Percentiles rank a stretch among this genome's conserved stretches.
These are phyloP conservation scores for Guadua angustifolia DNA, from an alignment of 176 grass and related monocot species.

Conservation along the genomic window DNA sequence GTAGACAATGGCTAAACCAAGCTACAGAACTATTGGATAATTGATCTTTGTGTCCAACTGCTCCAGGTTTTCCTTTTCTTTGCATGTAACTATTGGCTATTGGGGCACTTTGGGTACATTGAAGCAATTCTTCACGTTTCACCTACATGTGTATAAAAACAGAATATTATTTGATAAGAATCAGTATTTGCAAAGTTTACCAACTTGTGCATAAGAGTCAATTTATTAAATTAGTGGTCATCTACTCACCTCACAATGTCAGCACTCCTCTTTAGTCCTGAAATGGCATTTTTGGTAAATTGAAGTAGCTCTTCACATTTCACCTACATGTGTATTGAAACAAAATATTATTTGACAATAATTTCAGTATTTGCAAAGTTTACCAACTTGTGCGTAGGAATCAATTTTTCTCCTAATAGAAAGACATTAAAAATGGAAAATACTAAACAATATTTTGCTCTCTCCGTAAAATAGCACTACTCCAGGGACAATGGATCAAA, in stretches of 20 bases:
- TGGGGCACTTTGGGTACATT: no score
- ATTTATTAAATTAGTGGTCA: no score
- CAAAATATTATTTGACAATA: constrained; percentile 4
- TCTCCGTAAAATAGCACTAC: constrained; percentile 6
- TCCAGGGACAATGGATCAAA: not conserved
- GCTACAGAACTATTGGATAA: no score
- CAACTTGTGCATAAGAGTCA: no score
- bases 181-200: no score
- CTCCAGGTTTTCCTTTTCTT: no score
- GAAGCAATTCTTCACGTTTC: no score
- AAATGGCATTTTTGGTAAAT: constrained; percentile 90
- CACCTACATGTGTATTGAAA: constrained; percentile 64
- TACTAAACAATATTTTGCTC: constrained; percentile 4
- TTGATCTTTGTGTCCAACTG: no score
- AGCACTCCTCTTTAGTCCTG: constrained; percentile 82
- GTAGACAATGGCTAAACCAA: no score
- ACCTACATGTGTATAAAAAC: no score
- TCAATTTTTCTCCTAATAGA: not conserved
- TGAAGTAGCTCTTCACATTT: constrained; percentile 96
- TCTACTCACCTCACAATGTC: constrained; percentile 63
- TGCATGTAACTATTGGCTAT: no score
- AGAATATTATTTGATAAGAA: no score
- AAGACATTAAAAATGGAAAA: constrained; percentile 9
- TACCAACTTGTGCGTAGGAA: not conserved
- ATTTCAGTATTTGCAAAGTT: constrained; percentile 6